Conservation (phyloP, 345 rosid species). For the Brassica napus region Da-Ae NC_063446.1:66051501-66052000, state of each 20-base stretch:
- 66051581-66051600: no score
- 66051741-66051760: conserved; percentile 33
- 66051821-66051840: conserved; percentile 6
- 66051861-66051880: conserved; percentile 17
- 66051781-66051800: not conserved
- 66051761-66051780: conserved; percentile 26
- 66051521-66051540: no score
- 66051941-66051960: conserved; percentile 34
- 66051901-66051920: conserved; percentile 28
- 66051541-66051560: no score
- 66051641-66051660: no score
- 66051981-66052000: conserved; percentile 39
- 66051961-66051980: conserved; percentile 30
- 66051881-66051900: not conserved
- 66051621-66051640: no score
- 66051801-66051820: conserved; percentile 2
- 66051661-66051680: no score
- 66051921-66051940: conserved; percentile 34
- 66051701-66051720: no score
- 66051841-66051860: conserved; percentile 6
- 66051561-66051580: no score
- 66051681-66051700: no score
- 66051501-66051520: no score
- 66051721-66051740: conserved; percentile 28
- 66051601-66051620: no score